phyloP scores from a whole-genome alignment of 1,139 yeast species.

The Kurtzmaniella quercitrusa region DNA sequence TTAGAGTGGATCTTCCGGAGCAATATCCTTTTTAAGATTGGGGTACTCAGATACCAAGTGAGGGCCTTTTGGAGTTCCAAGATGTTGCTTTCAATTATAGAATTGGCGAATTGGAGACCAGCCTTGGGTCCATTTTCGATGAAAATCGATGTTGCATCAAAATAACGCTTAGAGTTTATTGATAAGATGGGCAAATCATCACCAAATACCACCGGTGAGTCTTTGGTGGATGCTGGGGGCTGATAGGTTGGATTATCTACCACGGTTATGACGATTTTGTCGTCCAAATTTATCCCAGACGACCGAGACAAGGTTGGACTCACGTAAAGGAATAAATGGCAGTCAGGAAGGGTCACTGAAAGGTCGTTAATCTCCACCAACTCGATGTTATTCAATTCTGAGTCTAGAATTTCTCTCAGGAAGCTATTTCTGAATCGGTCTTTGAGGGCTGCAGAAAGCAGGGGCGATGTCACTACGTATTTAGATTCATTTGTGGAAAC shows the following conservation, averaged over 20 bases:
- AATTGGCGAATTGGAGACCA: constrained; percentile 25
- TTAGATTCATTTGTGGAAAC: constrained; percentile 5
- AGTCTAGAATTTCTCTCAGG: constrained; percentile 2
- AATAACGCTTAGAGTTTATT: constrained; percentile 27
- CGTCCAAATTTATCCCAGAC: constrained; percentile 14
- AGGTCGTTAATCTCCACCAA: constrained; percentile 28
- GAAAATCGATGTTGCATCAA: constrained; percentile 28
- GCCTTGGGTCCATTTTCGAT: constrained; percentile 29
- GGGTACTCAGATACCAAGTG: constrained; percentile 23
- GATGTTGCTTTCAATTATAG: constrained; percentile 32
- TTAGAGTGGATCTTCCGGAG: constrained; percentile 6
- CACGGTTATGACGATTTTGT: constrained; percentile 23
- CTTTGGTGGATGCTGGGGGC: constrained; percentile 22
- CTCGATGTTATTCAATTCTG: constrained; percentile 18
- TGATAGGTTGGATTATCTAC: constrained; percentile 37
- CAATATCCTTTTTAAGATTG: constrained; percentile 5
- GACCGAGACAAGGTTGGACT: constrained; percentile 21
- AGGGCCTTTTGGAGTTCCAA: constrained; percentile 31
- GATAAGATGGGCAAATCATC: constrained; percentile 25
- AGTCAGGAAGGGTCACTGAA: constrained; percentile 9
- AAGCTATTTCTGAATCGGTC: constrained; percentile 18
- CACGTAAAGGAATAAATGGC: constrained; percentile 30
- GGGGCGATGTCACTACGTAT: constrained; percentile 29
- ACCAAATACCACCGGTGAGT: constrained; percentile 9
- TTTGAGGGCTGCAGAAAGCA: constrained; percentile 26